phyloP scores from a whole-genome alignment of 2,329 filamentous ascomycete species.

The Grosmannia penicillata region DNA sequence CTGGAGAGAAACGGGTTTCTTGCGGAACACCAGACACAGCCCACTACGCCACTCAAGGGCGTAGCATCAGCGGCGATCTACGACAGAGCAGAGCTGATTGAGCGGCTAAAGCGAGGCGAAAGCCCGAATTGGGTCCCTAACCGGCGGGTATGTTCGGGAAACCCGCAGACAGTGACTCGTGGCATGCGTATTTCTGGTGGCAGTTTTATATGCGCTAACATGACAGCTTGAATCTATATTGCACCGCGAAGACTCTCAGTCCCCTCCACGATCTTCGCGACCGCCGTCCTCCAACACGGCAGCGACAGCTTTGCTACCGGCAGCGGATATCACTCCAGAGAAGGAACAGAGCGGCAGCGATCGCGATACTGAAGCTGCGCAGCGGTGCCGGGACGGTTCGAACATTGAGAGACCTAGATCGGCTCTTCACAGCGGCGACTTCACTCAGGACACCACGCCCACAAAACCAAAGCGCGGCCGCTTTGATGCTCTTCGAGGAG shows the following conservation, averaged over 20 bases:
- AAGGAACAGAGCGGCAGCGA: conserved; percentile 20
- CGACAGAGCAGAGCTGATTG: conserved; percentile 67
- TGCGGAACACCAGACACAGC: background rate
- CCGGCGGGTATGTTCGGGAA: conserved; percentile 39
- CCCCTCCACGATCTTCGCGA: conserved; percentile 21
- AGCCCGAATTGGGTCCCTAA: conserved; percentile 60
- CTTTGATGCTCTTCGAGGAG: background rate
- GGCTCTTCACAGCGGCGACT: conserved; percentile 53
- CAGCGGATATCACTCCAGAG: conserved; percentile 33
- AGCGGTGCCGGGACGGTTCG: conserved; percentile 35
- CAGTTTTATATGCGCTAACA: background rate
- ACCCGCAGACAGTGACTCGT: too few relatives aligned
- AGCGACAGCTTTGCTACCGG: conserved; percentile 22
- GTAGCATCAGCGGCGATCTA: conserved; percentile 22
- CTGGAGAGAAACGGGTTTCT: conserved; percentile 6
- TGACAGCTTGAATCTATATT: conserved; percentile 26
- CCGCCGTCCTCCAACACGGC: conserved; percentile 19
- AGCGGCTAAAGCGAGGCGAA: conserved; percentile 66
- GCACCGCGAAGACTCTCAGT: conserved; percentile 17
- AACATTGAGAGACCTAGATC: conserved; percentile 74
- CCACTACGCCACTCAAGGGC: conserved; percentile 15
- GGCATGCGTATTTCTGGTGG: background rate
- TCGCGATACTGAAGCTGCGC: conserved; percentile 21
- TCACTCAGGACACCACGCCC: conserved; percentile 26
- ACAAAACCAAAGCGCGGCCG: background rate